Conservation (phyloP, 129 eudicot species). For the Flaveria trinervia region DNA sequence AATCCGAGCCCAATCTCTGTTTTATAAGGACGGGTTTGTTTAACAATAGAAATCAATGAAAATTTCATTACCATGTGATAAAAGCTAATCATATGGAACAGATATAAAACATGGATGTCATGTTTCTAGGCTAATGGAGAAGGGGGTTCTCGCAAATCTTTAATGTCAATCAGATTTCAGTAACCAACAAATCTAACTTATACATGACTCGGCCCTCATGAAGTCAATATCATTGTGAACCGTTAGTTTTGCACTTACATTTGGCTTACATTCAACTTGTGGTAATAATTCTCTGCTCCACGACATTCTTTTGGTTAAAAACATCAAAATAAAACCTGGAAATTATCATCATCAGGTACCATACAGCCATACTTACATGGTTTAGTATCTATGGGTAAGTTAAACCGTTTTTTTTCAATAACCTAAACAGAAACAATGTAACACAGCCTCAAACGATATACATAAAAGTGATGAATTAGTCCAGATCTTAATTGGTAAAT, state of each 20-base stretch:
- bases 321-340: neutral
- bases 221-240: neutral
- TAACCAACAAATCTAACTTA: neutral
- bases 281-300: neutral
- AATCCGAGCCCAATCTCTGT: conserved; percentile 88
- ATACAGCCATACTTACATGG: neutral
- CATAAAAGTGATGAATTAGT: neutral
- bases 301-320: neutral
- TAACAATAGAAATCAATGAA: neutral
- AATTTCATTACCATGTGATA: neutral
- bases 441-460: neutral
- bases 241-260: neutral
- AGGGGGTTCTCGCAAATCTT: conserved; percentile 1
- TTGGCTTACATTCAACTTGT: neutral
- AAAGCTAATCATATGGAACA: neutral
- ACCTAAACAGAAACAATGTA: neutral
- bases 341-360: neutral
- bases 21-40: conserved; percentile 10
- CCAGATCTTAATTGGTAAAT: neutral
- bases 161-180: neutral
- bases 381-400: neutral
- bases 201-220: neutral
- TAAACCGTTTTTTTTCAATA: neutral
- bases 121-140: neutral
- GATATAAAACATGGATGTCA: neutral